Percentiles rank a stretch among this genome's conserved stretches.
Evolutionary conservation across 441 rosid species (phyloP).

Genomic region (Pelargonium australe): DNA sequence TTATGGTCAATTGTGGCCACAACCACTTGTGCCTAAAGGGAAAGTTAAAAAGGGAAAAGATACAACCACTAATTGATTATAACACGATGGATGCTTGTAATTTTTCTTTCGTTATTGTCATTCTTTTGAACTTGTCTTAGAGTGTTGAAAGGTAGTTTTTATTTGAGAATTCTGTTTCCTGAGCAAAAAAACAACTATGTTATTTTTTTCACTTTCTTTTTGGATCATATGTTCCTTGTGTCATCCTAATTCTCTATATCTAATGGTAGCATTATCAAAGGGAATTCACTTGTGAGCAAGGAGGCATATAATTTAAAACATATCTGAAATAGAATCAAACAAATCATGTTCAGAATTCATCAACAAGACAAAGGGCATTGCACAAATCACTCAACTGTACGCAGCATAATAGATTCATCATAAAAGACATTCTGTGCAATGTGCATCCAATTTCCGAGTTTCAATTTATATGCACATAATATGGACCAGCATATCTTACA

Average conservation of each 20-base stretch:
- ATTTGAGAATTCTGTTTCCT: neutral
- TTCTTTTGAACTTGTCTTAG: neutral
- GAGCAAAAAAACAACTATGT: neutral
- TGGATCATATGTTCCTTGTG: too few relatives aligned
- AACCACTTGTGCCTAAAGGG: too few relatives aligned
- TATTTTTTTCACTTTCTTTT: neutral
- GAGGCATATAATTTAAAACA: too few relatives aligned
- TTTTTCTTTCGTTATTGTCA: neutral
- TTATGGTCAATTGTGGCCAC: neutral
- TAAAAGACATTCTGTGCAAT: too few relatives aligned
- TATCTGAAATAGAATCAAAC: too few relatives aligned
- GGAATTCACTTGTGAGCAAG: neutral
- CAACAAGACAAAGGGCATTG: too few relatives aligned
- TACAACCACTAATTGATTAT: too few relatives aligned
- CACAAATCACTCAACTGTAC: neutral
- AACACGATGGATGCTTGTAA: neutral
- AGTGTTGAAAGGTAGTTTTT: neutral
- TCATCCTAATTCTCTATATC: too few relatives aligned
- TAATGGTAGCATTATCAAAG: neutral
- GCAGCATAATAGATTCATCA: neutral
- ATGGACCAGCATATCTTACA: constrained; percentile 12
- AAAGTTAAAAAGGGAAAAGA: too few relatives aligned
- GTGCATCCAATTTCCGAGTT: neutral
- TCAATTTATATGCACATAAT: constrained; percentile 20
- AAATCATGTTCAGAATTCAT: too few relatives aligned